Base-by-base conservation (phyloP, 768 basidiomycete species). In the Auriscalpium orientale region DNA sequence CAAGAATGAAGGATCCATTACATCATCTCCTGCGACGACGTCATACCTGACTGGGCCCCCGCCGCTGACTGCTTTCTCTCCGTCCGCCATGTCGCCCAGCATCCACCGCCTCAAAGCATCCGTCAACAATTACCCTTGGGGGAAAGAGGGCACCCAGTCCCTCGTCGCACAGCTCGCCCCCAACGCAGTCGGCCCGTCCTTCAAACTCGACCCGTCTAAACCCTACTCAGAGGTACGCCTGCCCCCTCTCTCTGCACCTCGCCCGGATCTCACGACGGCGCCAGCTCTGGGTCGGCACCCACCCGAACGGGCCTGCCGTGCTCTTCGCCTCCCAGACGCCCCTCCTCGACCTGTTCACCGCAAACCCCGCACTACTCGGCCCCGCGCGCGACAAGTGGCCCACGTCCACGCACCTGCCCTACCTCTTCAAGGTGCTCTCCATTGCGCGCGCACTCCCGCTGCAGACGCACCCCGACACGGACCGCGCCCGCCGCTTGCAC, bases 281-380 rank as follows among this genome's bases (percentile, higher is more conserved):
- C 40, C 61, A 82, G 79, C 68, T 82, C n/a, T 83, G 81, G 81
- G 81, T 83, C 79, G 81, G 81, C 34, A 82, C 81, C 1, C 81
- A 83, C 60, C 73, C 76, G 1, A 76, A 73, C 21, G 71, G 78
- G 33, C 80, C 81, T 1, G 76, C 79, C 49, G 62, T 71, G 36
- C 66, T 72, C 57, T 49, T 61, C 33, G 51, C 65, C 28, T 54
- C 68, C 8, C 44, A 58, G 8, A 64, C 40, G 45, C 68, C 50
- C 66, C 77, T 61, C 45, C 64, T 70, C 21, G 64, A 72, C 58
- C 66, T 79, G 61, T 60, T 67, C 33, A 55, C 67, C 15, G 54
- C 66, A n/a, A 47, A 64, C 43, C 66, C 65, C 9, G 53, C 63
- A 3, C 68, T 72, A 7, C 70, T 77, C 54, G 64, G 82, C 34